Percentiles rank a stretch among this genome's conserved stretches.
Evolutionary conservation across 1,284 basidiomycete genomes (phyloP).

Genomic region (Austropuccinia psidii): DNA sequence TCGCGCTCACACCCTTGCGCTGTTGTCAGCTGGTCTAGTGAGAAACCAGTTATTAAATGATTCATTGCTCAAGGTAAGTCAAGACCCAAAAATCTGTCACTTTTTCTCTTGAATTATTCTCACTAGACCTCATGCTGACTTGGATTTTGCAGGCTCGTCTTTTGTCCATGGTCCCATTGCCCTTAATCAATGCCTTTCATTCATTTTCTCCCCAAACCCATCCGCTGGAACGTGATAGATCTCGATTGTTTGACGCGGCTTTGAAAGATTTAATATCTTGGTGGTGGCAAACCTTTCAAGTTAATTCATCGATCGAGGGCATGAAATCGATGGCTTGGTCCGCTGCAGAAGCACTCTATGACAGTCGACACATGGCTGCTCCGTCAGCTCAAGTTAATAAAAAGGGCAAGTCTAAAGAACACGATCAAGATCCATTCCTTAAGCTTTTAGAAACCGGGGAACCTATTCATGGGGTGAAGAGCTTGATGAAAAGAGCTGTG

Average conservation of each 20-base stretch:
- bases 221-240: slow-evolving; percentile 68
- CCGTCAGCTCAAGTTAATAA: slow-evolving; percentile 7
- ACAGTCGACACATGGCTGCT: slow-evolving; percentile 40
- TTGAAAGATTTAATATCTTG: slow-evolving; percentile 65
- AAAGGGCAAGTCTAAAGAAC: slow-evolving; percentile 35
- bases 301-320: slow-evolving; percentile 52
- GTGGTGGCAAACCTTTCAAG: slow-evolving; percentile 66
- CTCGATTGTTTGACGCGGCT: slow-evolving; percentile 73
- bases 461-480: slow-evolving; percentile 65
- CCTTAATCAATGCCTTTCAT: slow-evolving; percentile 67
- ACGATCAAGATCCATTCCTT: slow-evolving; percentile 45
- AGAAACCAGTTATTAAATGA: slow-evolving; percentile 84
- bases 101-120: not conserved
- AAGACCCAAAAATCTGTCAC: not conserved
- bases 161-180: slow-evolving; percentile 61
- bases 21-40: slow-evolving; percentile 65
- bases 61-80: slow-evolving; percentile 62
- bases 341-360: slow-evolving; percentile 50
- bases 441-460: slow-evolving; percentile 56
- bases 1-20: slow-evolving; percentile 72
- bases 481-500: slow-evolving; percentile 79
- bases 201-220: slow-evolving; percentile 72
- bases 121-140: slow-evolving; percentile 51
- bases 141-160: slow-evolving; percentile 46
- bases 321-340: slow-evolving; percentile 67